Evolutionary conservation across 768 basidiomycete species (phyloP).

Genomic region (Russula brevipes): DNA sequence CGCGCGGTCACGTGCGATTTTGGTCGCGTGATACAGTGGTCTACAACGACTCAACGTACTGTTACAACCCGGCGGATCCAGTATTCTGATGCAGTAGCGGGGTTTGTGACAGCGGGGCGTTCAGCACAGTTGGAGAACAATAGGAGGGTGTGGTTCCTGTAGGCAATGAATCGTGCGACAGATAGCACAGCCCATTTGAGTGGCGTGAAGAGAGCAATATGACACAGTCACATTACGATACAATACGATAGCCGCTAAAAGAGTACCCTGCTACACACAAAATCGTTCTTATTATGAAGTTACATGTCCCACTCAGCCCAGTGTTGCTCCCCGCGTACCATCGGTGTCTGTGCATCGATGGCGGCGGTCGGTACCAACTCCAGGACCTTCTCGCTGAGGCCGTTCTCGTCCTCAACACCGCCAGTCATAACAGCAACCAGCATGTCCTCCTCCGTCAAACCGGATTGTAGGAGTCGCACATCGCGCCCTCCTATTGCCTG

Average conservation of each 20-base stretch:
- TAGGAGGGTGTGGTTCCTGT: background rate
- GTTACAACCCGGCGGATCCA: no score
- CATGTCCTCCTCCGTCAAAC: conserved; percentile 41
- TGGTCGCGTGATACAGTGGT: no score
- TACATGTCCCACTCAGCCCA: conserved; percentile 28
- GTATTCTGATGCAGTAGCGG: no score
- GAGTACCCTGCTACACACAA: background rate
- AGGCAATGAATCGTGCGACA: background rate
- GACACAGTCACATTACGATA: background rate
- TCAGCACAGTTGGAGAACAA: background rate
- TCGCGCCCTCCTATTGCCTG: conserved; percentile 77
- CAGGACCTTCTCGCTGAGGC: conserved; percentile 56
- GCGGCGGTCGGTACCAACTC: conserved; percentile 69
- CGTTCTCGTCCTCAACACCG: conserved; percentile 49
- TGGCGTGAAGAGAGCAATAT: background rate
- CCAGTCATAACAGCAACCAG: conserved; percentile 65
- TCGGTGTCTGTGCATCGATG: conserved; percentile 31
- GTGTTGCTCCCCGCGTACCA: conserved; percentile 12
- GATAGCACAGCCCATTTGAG: background rate
- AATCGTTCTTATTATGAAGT: background rate
- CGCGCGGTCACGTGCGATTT: no score
- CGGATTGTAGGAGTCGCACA: conserved; percentile 57
- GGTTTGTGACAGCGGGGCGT: background rate
- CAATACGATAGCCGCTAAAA: background rate
- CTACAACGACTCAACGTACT: no score